Base-by-base conservation (phyloP, 176 grass and related monocot genomes). In the Zea luxurians region DNA sequence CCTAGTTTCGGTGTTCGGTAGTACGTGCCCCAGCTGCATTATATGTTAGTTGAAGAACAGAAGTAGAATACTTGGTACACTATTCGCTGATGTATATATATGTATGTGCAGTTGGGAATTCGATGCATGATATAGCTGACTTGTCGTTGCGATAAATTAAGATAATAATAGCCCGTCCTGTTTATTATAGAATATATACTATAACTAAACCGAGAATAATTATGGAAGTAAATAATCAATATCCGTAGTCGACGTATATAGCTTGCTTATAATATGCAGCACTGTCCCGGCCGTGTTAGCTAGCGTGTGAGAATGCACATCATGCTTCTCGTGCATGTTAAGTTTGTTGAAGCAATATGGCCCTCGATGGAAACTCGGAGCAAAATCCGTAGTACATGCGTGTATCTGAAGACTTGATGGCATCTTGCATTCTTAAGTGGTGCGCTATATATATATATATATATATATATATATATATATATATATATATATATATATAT, bases 371-470 rank as follows among this genome's bases (percentile, higher is more conserved):
- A 52, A 61, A 43, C 20, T 36, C 45, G 37, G 54, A 70, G 2
- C 1, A 17, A 37, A 62, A 9, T 35, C 4, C 20, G 10, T 63
- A 6, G 4, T 49, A 46, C 45, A n/a, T 62, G 55, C 58, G 59
- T 64, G 42, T 55, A 48, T 48, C 21, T 38, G 38, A 86, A 71
- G 11, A 76, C 38, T 76, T 82, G 48, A 2, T 71, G 18, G 38
- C 47, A 60, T 38, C 49, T 13, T 74, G 7, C 15, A 41, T 57
- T n/a, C n/a, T n/a, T n/a, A n/a, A n/a, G n/a, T n/a, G n/a, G n/a
- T n/a, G n/a, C n/a, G n/a, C n/a, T n/a, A 38, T 38, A 38, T 38
- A 38, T 38, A 38, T 38, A 38, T 38, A 38, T 38, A 38, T 38
- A 38, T 38, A 38, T 38, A 38, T 38, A 38, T 38, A 38, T 38